Conservation (phyloP, 2,329 filamentous ascomycete genomes). For the Fusarium caatingaense region DNA sequence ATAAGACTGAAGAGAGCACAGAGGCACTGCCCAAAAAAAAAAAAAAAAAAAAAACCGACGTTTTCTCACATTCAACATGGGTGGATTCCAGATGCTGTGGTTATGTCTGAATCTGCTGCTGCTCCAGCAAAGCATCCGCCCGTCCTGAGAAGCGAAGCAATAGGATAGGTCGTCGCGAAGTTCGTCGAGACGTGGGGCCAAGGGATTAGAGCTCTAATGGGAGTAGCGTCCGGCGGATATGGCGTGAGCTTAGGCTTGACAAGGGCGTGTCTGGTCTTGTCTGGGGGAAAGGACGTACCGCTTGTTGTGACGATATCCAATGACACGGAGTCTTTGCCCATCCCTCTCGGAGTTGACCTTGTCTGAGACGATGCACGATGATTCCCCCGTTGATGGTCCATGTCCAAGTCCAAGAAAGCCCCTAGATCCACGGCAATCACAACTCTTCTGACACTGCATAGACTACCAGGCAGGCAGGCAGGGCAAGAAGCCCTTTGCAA, state of each 20-base stretch:
- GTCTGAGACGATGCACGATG: constrained; percentile 38
- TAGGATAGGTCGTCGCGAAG: constrained; percentile 39
- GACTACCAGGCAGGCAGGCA: not conserved
- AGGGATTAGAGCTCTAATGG: constrained; percentile 44
- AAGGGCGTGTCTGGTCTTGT: constrained; percentile 37
- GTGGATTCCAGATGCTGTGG: constrained; percentile 21
- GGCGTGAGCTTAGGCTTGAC: constrained; percentile 45
- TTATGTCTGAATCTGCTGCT: constrained; percentile 29
- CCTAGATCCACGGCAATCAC: constrained; percentile 41
- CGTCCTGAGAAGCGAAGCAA: constrained; percentile 31
- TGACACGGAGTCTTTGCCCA: constrained; percentile 27
- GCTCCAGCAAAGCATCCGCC: constrained; percentile 13
- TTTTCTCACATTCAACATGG: constrained; percentile 22
- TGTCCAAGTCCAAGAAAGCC: constrained; percentile 17
- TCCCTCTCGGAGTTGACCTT: constrained; percentile 30
- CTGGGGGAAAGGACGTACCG: constrained; percentile 39
- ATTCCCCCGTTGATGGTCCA: constrained; percentile 27
- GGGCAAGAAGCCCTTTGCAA: constrained; percentile 25
- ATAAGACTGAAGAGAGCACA: constrained; percentile 6
- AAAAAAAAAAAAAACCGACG: constrained; percentile 33
- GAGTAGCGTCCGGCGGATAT: constrained; percentile 47
- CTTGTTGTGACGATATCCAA: constrained; percentile 23
- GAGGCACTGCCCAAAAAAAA: not conserved
- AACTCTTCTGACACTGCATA: constrained; percentile 10
- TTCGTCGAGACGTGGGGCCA: constrained; percentile 44